phyloP scores from a whole-genome alignment of 306 rosid species.

The Cicer bijugum region DNA sequence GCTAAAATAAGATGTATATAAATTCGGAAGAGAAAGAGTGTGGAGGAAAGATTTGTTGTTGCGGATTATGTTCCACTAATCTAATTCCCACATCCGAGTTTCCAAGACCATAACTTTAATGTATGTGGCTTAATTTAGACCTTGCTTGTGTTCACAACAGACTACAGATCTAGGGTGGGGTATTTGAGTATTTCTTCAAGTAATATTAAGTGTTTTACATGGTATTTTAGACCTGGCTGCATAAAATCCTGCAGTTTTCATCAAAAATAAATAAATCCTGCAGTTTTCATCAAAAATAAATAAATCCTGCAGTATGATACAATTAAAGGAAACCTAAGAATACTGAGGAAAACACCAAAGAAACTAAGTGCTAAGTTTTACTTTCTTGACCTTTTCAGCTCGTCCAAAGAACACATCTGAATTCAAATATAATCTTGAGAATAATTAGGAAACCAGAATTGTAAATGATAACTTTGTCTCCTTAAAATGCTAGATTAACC shows the following conservation, averaged over 20 bases:
- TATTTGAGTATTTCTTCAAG: neutral
- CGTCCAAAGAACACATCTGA: constrained; percentile 50
- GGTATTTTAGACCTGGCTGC: constrained; percentile 2
- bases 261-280: neutral
- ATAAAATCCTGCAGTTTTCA: too few species aligned
- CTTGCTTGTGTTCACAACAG: constrained; percentile 5
- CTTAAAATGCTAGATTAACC: constrained; percentile 7
- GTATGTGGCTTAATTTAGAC: constrained; percentile 15
- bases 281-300: neutral
- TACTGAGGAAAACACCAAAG: constrained; percentile 8
- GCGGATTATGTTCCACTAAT: neutral
- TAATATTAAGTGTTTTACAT: neutral
- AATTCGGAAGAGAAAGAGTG: too few species aligned
- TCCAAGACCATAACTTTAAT: too few species aligned
- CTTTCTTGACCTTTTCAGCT: constrained; percentile 60
- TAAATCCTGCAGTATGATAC: neutral
- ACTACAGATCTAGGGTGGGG: neutral
- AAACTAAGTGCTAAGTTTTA: constrained; percentile 36
- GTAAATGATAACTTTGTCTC: constrained; percentile 29
- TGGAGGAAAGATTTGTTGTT: too few species aligned
- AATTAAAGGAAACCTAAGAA: constrained; percentile 13
- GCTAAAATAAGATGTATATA: too few species aligned
- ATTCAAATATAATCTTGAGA: constrained; percentile 41
- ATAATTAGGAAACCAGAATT: constrained; percentile 9
- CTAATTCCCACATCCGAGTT: neutral